A percentile compares a stretch with the other conserved stretches of the same genome.
These are phyloP conservation scores for Diophrys sp. DNA, from an alignment of 73 alveolate species.

Conservation along the genomic window DNA sequence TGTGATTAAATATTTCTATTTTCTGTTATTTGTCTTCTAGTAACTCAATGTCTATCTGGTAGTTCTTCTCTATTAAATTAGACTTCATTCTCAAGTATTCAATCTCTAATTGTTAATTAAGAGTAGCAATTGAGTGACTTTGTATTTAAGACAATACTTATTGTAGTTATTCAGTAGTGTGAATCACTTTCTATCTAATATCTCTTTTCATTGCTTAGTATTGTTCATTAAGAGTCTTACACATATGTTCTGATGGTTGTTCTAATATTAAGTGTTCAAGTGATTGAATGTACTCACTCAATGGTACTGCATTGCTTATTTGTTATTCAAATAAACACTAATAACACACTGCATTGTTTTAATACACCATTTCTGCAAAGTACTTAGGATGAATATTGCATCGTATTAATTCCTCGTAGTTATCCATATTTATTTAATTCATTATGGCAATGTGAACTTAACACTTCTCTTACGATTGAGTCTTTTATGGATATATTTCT, in stretches of 20 bases:
- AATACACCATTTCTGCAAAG: not conserved
- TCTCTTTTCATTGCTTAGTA: too few species aligned
- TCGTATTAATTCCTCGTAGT: not conserved
- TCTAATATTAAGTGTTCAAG: not conserved
- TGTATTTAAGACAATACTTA: too few species aligned
- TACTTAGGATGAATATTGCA: not conserved
- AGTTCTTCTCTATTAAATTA: not conserved
- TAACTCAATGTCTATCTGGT: not conserved
- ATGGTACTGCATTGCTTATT: not conserved
- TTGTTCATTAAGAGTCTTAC: not conserved
- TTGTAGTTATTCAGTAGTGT: not conserved
- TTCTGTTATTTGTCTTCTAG: not conserved
- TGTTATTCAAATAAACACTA: not conserved
- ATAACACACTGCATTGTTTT: not conserved
- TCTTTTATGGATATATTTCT: too few species aligned
- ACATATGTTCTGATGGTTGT: not conserved
- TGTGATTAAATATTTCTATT: not conserved
- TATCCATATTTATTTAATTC: too few species aligned
- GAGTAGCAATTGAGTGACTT: not conserved
- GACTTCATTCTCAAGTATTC: not conserved
- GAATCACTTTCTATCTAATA: not conserved
- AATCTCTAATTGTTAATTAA: not conserved
- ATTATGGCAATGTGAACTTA: too few species aligned
- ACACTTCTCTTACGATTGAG: too few species aligned
- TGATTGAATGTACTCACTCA: not conserved